Conservation (phyloP, 2,329 filamentous ascomycete genomes). For the Colletotrichum melonis region DNA sequence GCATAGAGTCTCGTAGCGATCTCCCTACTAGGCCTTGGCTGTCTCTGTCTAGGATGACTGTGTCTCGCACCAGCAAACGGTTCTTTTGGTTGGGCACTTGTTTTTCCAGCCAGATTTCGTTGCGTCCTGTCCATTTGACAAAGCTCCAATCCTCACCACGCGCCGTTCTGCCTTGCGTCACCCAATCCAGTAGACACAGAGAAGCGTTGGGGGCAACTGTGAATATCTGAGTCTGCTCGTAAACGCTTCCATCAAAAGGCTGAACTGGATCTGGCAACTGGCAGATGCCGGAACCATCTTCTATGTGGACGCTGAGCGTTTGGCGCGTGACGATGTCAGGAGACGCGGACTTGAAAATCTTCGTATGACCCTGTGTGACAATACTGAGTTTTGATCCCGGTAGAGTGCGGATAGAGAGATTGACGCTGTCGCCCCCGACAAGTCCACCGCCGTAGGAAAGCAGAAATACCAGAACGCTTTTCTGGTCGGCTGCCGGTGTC, state of each 20-base stretch:
- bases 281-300: slow-evolving; percentile 66
- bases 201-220: slow-evolving; percentile 66
- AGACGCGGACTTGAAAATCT: slow-evolving; percentile 86
- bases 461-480: slow-evolving; percentile 85
- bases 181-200: slow-evolving; percentile 92
- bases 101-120: slow-evolving; percentile 79
- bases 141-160: slow-evolving; percentile 92
- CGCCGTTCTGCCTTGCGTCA: slow-evolving; percentile 86
- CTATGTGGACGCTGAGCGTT: slow-evolving; percentile 62
- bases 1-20: slow-evolving; percentile 72
- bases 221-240: slow-evolving; percentile 87
- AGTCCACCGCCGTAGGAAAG: slow-evolving; percentile 95
- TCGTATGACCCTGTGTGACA: slow-evolving; percentile 85
- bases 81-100: slow-evolving; percentile 48
- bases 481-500: slow-evolving; percentile 70
- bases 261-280: slow-evolving; percentile 92
- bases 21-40: slow-evolving; percentile 50
- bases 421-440: slow-evolving; percentile 86
- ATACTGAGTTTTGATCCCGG: slow-evolving; percentile 73
- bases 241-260: slow-evolving; percentile 86
- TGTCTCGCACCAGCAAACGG: slow-evolving; percentile 85
- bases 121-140: slow-evolving; percentile 81
- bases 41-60: slow-evolving; percentile 76
- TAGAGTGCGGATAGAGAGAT: slow-evolving; percentile 76
- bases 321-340: slow-evolving; percentile 68